phyloP scores from a whole-genome alignment of 2,329 filamentous ascomycete genomes.

The Talaromyces sp. region DNA sequence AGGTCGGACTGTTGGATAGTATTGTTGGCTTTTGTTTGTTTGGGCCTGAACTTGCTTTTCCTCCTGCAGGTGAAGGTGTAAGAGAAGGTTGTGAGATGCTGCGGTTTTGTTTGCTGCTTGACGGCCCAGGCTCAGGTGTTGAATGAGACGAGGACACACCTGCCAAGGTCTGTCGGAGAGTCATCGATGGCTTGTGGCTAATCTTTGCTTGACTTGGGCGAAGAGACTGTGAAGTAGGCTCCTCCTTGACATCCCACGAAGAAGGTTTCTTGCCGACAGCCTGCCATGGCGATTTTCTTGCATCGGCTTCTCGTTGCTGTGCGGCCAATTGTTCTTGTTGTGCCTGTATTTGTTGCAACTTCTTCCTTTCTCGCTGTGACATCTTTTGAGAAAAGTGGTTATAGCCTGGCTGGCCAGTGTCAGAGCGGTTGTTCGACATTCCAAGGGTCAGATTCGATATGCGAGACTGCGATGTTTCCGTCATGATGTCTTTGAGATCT shows the following conservation, averaged over 20 bases:
- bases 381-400: constrained; percentile 53
- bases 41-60: constrained; percentile 15
- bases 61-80: constrained; percentile 36
- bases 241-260: neutral
- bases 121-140: constrained; percentile 7
- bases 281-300: constrained; percentile 59
- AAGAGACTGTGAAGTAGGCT: constrained; percentile 25
- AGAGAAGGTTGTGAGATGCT: constrained; percentile 27
- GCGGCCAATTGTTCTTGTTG: constrained; percentile 39
- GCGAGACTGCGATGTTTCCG: constrained; percentile 48
- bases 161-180: constrained; percentile 57
- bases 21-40: neutral
- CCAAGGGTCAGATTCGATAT: constrained; percentile 51
- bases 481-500: constrained; percentile 73
- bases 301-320: constrained; percentile 24
- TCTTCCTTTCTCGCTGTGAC: constrained; percentile 90
- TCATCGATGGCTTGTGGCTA: constrained; percentile 46
- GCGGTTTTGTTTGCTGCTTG: constrained; percentile 15
- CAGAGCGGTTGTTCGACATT: constrained; percentile 42
- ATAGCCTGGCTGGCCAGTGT: constrained; percentile 27
- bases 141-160: constrained; percentile 28
- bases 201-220: constrained; percentile 17
- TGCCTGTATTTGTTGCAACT: constrained; percentile 63
- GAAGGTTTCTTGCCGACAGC: constrained; percentile 21
- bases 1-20: constrained; percentile 14